Evolutionary conservation across 495 filamentous ascomycete species (phyloP).

Genomic region (Podospora didyma): DNA sequence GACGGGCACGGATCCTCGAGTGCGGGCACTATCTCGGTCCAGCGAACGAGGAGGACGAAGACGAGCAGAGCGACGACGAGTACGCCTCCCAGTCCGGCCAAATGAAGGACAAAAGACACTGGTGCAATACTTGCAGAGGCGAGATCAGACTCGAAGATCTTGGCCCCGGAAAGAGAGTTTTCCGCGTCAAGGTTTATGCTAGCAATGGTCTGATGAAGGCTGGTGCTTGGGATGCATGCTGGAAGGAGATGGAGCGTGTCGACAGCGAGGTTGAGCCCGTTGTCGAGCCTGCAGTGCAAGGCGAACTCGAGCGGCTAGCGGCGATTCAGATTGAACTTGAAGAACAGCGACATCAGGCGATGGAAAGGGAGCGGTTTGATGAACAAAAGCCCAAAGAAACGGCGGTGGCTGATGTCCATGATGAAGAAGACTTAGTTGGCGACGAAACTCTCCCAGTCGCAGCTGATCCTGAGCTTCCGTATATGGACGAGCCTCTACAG

Average conservation of each 20-base stretch:
- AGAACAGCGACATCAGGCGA: slow-evolving; percentile 32
- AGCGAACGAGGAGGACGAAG: slow-evolving; percentile 35
- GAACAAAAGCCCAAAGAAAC: slow-evolving; percentile 2
- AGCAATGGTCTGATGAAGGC: slow-evolving; percentile 90
- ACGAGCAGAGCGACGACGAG: slow-evolving; percentile 46
- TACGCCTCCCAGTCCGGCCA: slow-evolving; percentile 26
- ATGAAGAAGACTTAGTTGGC: background rate
- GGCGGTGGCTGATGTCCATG: background rate
- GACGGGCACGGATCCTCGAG: slow-evolving; percentile 64
- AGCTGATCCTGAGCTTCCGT: slow-evolving; percentile 3
- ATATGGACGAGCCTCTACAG: background rate
- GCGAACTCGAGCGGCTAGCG: slow-evolving; percentile 43
- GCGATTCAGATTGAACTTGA: slow-evolving; percentile 22
- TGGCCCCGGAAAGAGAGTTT: slow-evolving; percentile 49
- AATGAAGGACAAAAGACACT: slow-evolving; percentile 46
- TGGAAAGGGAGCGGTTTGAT: slow-evolving; percentile 10
- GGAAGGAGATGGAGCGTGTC: slow-evolving; percentile 96
- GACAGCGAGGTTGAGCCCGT: slow-evolving; percentile 83
- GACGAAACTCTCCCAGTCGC: background rate
- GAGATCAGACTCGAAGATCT: slow-evolving; percentile 48
- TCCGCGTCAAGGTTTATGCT: slow-evolving; percentile 85
- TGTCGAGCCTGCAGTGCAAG: slow-evolving; percentile 37
- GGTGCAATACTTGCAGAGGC: slow-evolving; percentile 56
- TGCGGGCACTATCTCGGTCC: slow-evolving; percentile 70
- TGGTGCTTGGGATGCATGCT: slow-evolving; percentile 88